These are phyloP conservation scores for Saccharomycopsis javanensis DNA, from an alignment of 805 yeast species.

Conservation along the genomic window DNA sequence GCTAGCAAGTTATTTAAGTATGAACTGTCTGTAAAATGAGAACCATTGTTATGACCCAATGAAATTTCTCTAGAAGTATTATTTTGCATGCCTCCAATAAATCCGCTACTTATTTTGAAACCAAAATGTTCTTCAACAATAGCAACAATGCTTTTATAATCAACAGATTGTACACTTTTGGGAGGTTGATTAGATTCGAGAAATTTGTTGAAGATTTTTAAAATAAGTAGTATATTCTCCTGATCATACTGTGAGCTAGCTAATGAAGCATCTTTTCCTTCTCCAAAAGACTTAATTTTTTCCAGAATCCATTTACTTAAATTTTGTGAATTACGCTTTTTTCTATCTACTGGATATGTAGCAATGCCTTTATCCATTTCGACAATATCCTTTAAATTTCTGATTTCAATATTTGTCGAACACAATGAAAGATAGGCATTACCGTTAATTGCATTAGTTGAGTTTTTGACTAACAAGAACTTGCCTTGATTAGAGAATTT, in stretches of 20 bases:
- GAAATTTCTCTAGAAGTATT: background rate
- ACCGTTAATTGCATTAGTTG: background rate
- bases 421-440: background rate
- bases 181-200: background rate
- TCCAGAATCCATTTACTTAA: conserved; percentile 16
- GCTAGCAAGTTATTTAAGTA: conserved; percentile 5
- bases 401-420: background rate
- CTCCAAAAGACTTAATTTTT: background rate
- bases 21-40: conserved; percentile 1
- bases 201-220: conserved; percentile 10
- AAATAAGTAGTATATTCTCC: conserved; percentile 9
- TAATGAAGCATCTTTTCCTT: background rate
- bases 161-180: background rate
- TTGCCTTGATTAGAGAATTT: conserved; percentile 11
- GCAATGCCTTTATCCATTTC: conserved; percentile 5
- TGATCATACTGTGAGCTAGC: background rate
- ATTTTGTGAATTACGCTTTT: conserved; percentile 7
- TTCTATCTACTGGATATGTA: conserved; percentile 16
- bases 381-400: conserved; percentile 6
- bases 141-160: conserved; percentile 5
- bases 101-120: conserved; percentile 1
- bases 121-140: conserved; percentile 14
- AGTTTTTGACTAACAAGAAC: conserved; percentile 4
- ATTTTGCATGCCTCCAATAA: background rate
- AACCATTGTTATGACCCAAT: background rate